Evolutionary conservation across 2,329 filamentous ascomycete genomes (phyloP), one percentile per base, ranked within the genome.

Genomic region (Blastomyces emzantsi): DNA sequence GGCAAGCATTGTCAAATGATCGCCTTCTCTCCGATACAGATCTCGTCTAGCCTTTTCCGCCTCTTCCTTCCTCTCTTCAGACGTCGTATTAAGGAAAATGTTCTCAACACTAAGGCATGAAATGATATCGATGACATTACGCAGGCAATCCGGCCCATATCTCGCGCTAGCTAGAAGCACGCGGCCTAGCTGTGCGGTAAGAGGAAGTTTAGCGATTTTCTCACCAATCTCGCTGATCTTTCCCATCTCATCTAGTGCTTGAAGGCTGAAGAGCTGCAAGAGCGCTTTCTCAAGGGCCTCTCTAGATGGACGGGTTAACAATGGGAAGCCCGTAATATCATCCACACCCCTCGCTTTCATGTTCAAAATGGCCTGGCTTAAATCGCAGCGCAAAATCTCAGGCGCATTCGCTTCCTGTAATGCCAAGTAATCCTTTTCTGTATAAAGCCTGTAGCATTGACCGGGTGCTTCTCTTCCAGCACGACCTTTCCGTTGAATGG

Each of bases 281-380:
- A 97, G 79, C 0, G 92, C 92, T 68, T 91, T 91, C 69, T 93
- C 87, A 60, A 97, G 84, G 0, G 90, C 83, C 67, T 95, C 88
- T 2, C 86, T 77, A 9, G 90, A 86, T 0, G 94, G 94, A 0
- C 84, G 83, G 63, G 96, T 92, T 73, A 97, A 87, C 58, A 97
- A 85, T 0, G 93, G 91, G 66, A 99, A 99, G 0, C 82, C 80
- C 25, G 92, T 79, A 1, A 96, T 84, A 71, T 97, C 88, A 33
- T 90, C 82, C 15, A 97, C 87, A 0, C 92, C 92, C 62, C 92
- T 85, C 0, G 93, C 92, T 74, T 96, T 97, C 89, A 99, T 95
- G 0, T 90, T 96, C 11, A 99, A 79, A 1, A 97, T 82, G 0
- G 93, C 90, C 43, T 91, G 88, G 25, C 92, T 85, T 6, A 97